Evolutionary conservation across 768 basidiomycete genomes (phyloP), one percentile per base, ranked within the genome.

Genomic region (Boletus tomentosulus): DNA sequence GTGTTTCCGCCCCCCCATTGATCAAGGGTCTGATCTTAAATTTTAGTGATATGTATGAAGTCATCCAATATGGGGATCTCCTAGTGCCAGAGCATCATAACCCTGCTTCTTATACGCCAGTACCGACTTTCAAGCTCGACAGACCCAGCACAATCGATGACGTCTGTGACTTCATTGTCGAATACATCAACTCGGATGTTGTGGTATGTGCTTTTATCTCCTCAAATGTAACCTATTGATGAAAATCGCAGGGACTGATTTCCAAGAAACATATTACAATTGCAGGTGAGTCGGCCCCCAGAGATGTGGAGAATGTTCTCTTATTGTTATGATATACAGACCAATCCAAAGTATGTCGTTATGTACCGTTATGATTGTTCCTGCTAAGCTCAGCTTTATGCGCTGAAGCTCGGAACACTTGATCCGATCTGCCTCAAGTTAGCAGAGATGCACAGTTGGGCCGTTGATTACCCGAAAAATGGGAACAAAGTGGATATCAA

Each of bases 111-210:
- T 89, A 91, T 59, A 54, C 68, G 2, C 42, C 76, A 3, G 71
- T 68, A 8, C 59, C 58, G 0, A 68, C 78, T 1, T 70, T 67
- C 42, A 68, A 64, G 4, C 67, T 85, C 22, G 61, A 60, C 12
- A 70, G 78, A 16, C 75, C 80, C 8, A 81, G 82, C 51, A 81
- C 76, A 0, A 78, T 89, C 6, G 74, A 84, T 1, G 87, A 91
- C 58, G 82, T 92, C 13, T 87, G 86, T 56, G 76, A 92, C 53
- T 92, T 93, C 60, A 73, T 93, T 24, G 82, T 90, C 13, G 84
- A 92, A 60, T 93, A 92, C 51, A 89, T 93, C 64, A 79, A 88
- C 57, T 89, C 89, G 0, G 89, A 92, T 62, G 79, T 90, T 41
- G 69, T 90, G 77, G 88, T 89, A 69, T 8, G 22, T 7, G 12